Evolutionary conservation across 1,284 basidiomycete species (phyloP).

Genomic region (Puccinia brachypodii): DNA sequence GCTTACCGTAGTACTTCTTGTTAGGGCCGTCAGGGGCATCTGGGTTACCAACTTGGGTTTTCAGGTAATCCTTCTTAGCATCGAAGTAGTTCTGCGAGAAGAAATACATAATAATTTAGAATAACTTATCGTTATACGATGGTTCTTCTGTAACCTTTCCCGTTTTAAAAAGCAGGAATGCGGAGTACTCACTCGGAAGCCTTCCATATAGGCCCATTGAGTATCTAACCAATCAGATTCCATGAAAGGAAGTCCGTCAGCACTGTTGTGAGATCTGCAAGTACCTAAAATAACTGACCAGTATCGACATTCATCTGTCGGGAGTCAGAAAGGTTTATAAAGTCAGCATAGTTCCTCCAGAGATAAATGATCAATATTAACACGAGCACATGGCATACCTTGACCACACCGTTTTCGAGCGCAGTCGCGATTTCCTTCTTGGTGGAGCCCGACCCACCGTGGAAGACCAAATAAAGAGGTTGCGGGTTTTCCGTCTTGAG

Average conservation of each 20-base stretch:
- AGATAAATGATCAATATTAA: not conserved
- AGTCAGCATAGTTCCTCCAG: not conserved
- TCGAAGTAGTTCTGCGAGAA: constrained; percentile 70
- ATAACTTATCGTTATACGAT: no score
- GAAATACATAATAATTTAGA: no score
- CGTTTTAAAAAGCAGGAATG: not conserved
- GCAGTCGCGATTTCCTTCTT: constrained; percentile 95
- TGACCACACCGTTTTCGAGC: constrained; percentile 87
- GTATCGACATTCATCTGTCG: constrained; percentile 49
- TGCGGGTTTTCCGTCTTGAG: constrained; percentile 68
- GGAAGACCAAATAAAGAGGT: constrained; percentile 98
- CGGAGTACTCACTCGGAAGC: constrained; percentile 62
- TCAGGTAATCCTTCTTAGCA: constrained; percentile 80
- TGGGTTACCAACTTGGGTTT: constrained; percentile 80
- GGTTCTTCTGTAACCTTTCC: not conserved
- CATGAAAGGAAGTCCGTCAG: not conserved
- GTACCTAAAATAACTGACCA: constrained; percentile 23
- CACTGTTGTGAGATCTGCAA: not conserved
- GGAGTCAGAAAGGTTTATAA: not conserved
- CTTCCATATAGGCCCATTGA: constrained; percentile 85
- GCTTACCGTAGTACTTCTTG: constrained; percentile 69
- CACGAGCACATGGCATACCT: constrained; percentile 81
- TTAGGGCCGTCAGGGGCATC: constrained; percentile 92
- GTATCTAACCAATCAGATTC: constrained; percentile 64
- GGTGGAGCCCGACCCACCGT: constrained; percentile 96